phyloP scores from a whole-genome alignment of 352 stramenopile genomes.

The Phytopythium vexans region DNA sequence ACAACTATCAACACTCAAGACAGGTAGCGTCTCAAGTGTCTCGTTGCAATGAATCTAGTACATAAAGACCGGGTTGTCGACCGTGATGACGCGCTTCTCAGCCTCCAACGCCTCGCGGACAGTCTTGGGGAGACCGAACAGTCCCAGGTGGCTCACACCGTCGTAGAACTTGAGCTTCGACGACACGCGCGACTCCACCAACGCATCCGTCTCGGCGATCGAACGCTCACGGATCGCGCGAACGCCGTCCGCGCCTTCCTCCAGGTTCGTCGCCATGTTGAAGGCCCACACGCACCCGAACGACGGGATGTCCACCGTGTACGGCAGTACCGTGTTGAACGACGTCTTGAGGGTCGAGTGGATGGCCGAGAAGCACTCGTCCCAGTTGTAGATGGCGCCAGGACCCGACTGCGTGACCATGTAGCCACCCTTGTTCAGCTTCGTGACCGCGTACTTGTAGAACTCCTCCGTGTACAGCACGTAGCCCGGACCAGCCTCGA shows the following conservation, averaged over 20 bases:
- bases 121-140: constrained; percentile 92
- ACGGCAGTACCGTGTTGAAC: constrained; percentile 93
- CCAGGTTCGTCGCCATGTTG: constrained; percentile 86
- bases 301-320: constrained; percentile 90
- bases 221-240: constrained; percentile 47
- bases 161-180: constrained; percentile 91
- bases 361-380: constrained; percentile 94
- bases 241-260: constrained; percentile 37
- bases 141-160: constrained; percentile 81
- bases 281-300: constrained; percentile 95
- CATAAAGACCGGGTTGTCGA: constrained; percentile 97
- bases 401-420: constrained; percentile 94
- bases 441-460: constrained; percentile 88
- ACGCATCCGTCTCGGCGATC: constrained; percentile 63
- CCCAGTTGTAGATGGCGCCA: constrained; percentile 85
- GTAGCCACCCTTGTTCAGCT: constrained; percentile 84
- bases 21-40: no score
- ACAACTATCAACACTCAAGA: no score
- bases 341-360: constrained; percentile 89
- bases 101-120: constrained; percentile 82
- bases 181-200: constrained; percentile 51
- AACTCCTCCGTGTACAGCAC: constrained; percentile 86
- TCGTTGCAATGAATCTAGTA: constrained; percentile 43
- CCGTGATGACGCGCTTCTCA: constrained; percentile 93
- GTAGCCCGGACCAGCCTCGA: constrained; percentile 93